Evolutionary conservation across 2,329 filamentous ascomycete genomes (phyloP).

Genomic region (Xenoacremonium recifei): DNA sequence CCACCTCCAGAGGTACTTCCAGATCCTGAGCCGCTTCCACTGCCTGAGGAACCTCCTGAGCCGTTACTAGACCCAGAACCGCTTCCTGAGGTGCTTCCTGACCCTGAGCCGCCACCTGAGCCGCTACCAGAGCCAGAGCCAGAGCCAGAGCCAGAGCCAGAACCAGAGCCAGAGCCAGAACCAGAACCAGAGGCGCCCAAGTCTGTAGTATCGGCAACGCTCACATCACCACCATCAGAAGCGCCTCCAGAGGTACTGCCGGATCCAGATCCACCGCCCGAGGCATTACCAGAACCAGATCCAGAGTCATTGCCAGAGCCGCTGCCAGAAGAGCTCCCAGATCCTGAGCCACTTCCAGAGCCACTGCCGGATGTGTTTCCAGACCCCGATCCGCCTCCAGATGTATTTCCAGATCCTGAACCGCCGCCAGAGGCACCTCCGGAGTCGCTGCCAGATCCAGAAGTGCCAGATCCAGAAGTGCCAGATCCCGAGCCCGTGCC

Average conservation of each 20-base stretch:
- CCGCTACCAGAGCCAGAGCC: no score
- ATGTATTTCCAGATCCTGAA: background rate
- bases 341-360: background rate
- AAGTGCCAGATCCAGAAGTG: no score
- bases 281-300: constrained; percentile 1
- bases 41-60: no score
- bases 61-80: background rate
- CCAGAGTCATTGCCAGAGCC: no score
- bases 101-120: no score
- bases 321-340: no score
- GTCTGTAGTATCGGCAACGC: background rate
- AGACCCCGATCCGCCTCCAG: background rate
- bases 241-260: background rate
- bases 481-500: no score
- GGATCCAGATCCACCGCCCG: background rate
- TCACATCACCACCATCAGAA: background rate
- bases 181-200: constrained; percentile 4
- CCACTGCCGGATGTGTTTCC: background rate
- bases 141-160: background rate
- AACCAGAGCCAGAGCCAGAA: constrained; percentile 2
- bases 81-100: background rate
- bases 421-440: no score
- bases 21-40: no score
- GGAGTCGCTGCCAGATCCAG: no score
- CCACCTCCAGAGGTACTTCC: no score